Evolutionary conservation across 805 yeast species (phyloP).

Genomic region (Hyphopichia homilentoma): DNA sequence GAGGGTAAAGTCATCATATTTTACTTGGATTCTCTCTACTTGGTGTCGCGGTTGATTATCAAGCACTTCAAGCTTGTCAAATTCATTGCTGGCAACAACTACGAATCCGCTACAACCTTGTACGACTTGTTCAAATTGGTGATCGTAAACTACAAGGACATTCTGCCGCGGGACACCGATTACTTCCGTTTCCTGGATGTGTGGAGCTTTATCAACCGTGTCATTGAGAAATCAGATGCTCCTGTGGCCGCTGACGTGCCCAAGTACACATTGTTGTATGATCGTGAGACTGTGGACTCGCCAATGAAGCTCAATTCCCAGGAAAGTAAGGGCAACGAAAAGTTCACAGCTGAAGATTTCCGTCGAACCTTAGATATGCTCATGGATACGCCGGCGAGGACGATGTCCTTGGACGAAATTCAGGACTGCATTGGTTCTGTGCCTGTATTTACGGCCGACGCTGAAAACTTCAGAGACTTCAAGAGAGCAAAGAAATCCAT

Average conservation of each 20-base stretch:
- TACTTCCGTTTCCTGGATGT: constrained; percentile 26
- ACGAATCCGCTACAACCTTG: constrained; percentile 24
- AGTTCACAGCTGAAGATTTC: constrained; percentile 21
- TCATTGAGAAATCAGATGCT: constrained; percentile 18
- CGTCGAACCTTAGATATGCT: constrained; percentile 23
- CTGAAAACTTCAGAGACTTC: neutral
- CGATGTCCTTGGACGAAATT: constrained; percentile 12
- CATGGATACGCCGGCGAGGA: constrained; percentile 6
- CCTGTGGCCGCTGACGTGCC: constrained; percentile 1
- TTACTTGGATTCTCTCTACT: constrained; percentile 40
- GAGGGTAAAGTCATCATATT: constrained; percentile 38
- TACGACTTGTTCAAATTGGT: constrained; percentile 35
- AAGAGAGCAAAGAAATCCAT: constrained; percentile 4
- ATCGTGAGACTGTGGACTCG: constrained; percentile 28
- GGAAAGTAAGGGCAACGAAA: constrained; percentile 15
- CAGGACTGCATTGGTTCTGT: no score
- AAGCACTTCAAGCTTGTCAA: constrained; percentile 31
- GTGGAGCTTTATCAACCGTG: constrained; percentile 33
- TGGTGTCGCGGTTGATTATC: constrained; percentile 28
- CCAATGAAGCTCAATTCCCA: constrained; percentile 29
- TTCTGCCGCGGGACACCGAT: constrained; percentile 29
- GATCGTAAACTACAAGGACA: constrained; percentile 30
- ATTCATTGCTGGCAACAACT: constrained; percentile 25
- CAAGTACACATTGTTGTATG: constrained; percentile 9
- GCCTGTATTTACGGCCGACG: no score